These are phyloP conservation scores for Lepidium africanum DNA, from an alignment of 345 rosid genomes.

Conservation along the genomic window DNA sequence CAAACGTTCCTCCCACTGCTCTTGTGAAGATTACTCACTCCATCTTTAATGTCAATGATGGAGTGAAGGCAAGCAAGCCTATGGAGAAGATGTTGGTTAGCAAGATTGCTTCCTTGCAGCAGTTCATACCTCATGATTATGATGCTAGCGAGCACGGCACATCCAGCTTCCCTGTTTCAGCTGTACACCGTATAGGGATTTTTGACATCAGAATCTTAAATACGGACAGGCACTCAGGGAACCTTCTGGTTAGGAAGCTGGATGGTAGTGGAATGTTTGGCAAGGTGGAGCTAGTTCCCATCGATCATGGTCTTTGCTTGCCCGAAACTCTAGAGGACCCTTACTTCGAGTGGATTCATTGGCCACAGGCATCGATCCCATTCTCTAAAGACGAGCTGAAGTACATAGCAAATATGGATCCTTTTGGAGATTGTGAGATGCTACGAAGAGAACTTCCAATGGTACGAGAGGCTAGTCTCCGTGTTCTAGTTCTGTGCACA, in stretches of 20 bases:
- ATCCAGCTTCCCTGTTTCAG: constrained; percentile 53
- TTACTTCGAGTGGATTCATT: constrained; percentile 97
- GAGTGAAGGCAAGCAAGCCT: constrained; percentile 31
- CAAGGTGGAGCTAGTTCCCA: constrained; percentile 78
- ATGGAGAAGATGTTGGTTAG: constrained; percentile 28
- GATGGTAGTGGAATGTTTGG: constrained; percentile 66
- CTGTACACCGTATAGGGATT: constrained; percentile 59
- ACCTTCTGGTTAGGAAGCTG: constrained; percentile 72
- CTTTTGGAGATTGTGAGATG: constrained; percentile 61
- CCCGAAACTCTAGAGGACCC: constrained; percentile 97
- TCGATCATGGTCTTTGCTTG: constrained; percentile 92
- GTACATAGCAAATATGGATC: constrained; percentile 61
- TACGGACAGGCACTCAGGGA: constrained; percentile 68
- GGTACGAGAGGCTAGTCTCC: constrained; percentile 89
- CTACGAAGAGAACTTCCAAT: constrained; percentile 72
- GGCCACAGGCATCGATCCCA: constrained; percentile 98
- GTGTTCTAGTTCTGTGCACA: constrained; percentile 72
- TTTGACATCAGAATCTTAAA: constrained; percentile 53
- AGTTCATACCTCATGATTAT: constrained; percentile 54
- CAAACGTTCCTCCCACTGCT: constrained; percentile 80
- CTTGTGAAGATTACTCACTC: constrained; percentile 59
- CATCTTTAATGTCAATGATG: constrained; percentile 47
- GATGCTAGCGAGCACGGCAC: constrained; percentile 67
- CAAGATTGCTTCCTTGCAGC: constrained; percentile 66
- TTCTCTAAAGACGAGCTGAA: constrained; percentile 84